Conservation (phyloP, 164 flowering plant genomes). For the Liriodendron chinense region DNA sequence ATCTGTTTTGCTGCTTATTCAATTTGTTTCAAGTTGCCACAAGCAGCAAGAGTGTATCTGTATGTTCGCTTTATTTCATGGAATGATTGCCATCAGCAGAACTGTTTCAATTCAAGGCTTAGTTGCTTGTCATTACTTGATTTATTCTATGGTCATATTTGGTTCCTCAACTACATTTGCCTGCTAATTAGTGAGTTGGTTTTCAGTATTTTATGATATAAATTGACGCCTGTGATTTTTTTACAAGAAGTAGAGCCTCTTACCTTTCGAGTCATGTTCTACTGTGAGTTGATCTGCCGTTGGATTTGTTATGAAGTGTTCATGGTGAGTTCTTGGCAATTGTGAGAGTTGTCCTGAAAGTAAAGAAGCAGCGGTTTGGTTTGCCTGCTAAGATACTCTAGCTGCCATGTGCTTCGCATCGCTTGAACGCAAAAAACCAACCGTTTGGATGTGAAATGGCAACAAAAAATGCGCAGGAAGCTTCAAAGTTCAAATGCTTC, state of each 20-base stretch:
- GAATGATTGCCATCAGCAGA: background rate
- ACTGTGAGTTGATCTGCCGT: background rate
- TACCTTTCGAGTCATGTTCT: background rate
- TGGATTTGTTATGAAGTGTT: background rate
- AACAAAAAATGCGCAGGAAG: background rate
- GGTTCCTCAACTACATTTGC: background rate
- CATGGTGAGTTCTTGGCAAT: background rate
- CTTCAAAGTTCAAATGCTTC: background rate
- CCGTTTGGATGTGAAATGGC: background rate
- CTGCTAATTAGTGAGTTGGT: background rate
- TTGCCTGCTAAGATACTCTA: no score
- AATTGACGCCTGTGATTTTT: background rate
- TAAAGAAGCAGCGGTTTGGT: background rate
- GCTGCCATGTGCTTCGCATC: background rate
- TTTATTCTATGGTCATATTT: background rate
- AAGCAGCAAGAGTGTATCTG: background rate
- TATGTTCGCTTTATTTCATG: background rate
- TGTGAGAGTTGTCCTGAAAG: background rate
- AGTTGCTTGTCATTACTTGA: background rate
- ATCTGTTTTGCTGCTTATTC: constrained; percentile 8
- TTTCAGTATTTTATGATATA: no score
- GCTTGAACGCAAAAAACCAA: background rate
- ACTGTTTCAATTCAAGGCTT: background rate
- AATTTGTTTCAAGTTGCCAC: constrained; percentile 4
- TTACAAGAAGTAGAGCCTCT: background rate